phyloP scores from a whole-genome alignment of 1,284 basidiomycete species.

The Malassezia caprae region DNA sequence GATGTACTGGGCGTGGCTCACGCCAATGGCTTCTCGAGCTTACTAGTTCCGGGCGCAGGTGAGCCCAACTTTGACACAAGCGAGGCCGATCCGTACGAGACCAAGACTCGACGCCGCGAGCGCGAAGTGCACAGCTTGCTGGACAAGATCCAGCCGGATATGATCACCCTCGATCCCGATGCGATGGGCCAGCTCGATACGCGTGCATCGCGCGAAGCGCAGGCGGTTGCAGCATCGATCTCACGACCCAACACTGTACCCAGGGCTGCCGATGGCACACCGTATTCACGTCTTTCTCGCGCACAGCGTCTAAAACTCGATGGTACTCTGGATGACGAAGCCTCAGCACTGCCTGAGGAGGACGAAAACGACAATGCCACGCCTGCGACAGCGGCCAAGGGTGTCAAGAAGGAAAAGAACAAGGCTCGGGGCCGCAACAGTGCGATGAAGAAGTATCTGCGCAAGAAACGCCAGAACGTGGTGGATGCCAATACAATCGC shows the following conservation, averaged over 20 bases:
- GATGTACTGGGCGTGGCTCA: slow-evolving; percentile 73
- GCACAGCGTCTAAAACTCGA: slow-evolving; percentile 32
- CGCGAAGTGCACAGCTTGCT: slow-evolving; percentile 79
- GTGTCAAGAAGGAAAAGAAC: slow-evolving; percentile 36
- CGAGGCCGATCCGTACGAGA: slow-evolving; percentile 91
- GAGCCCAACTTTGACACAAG: slow-evolving; percentile 88
- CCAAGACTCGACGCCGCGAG: slow-evolving; percentile 69
- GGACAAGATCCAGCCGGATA: slow-evolving; percentile 90
- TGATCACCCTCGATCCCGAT: slow-evolving; percentile 81
- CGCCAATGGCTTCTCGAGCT: slow-evolving; percentile 63
- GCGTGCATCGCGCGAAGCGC: slow-evolving; percentile 59
- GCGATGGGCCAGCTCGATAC: slow-evolving; percentile 58
- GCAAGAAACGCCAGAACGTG: slow-evolving; percentile 43
- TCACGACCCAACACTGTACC: slow-evolving; percentile 14
- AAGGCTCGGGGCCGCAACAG: slow-evolving; percentile 39
- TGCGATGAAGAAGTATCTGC: slow-evolving; percentile 35
- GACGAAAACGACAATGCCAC: slow-evolving; percentile 3
- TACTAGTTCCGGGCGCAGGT: slow-evolving; percentile 81
- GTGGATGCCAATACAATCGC: slow-evolving; percentile 32
- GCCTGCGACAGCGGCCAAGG: slow-evolving; percentile 16
- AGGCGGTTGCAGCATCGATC: slow-evolving; percentile 1
- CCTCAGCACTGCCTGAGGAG: not conserved
- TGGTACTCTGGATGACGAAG: slow-evolving; percentile 10
- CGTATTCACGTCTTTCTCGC: slow-evolving; percentile 36
- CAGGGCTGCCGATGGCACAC: slow-evolving; percentile 31